Evolutionary conservation across 1,284 basidiomycete genomes (phyloP), one percentile per base, ranked within the genome.

Genomic region (Rhodotorula sp.): DNA sequence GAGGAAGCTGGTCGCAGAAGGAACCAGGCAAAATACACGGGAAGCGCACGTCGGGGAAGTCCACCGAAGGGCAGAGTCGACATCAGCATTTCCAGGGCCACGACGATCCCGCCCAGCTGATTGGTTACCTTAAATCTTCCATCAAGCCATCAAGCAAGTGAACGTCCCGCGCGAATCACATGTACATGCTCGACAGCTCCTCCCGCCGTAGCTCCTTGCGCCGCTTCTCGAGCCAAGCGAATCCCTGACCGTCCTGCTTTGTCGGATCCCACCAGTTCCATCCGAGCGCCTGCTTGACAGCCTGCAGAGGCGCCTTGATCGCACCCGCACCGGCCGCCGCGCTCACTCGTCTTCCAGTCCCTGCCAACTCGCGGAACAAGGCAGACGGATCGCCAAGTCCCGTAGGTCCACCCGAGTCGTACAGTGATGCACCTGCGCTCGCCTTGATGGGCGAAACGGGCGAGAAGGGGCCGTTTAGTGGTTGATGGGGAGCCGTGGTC

Each of bases 381-480:
- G 66, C 64, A 5, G 52, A 53, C 4, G 67, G 67, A 24, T 75
- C 71, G 29, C 64, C 58, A 17, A 74, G 53, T 0, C 66, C 63
- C 0, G 66, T 66, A 13, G 68, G 66, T 3, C 73, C 72, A 20
- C 72, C 73, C 0, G 65, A 59, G 36, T 74, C 73, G 52, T 70
- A 72, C 44, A 69, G 51, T 20, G 59, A 51, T 22, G 32, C 39
- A 13, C 55, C 49, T 5, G 24, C 29, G 15, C 34, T 8, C 44
- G 48, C 48, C 6, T 58, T 24, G 29, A 66, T 58, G 7, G 70
- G 67, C 19, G 67, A 69, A 2, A 56, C 48, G 24, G 48, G 55
- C 10, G 66, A 49, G 63, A 72, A 74, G 19, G 74, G 74, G 0
- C 71, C 71, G 61, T 75, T 75, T 32, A 75, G 65, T 1, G 74